Evolutionary conservation across 176 grass and related monocot species (phyloP).

Genomic region (Aechmea fasciata): DNA sequence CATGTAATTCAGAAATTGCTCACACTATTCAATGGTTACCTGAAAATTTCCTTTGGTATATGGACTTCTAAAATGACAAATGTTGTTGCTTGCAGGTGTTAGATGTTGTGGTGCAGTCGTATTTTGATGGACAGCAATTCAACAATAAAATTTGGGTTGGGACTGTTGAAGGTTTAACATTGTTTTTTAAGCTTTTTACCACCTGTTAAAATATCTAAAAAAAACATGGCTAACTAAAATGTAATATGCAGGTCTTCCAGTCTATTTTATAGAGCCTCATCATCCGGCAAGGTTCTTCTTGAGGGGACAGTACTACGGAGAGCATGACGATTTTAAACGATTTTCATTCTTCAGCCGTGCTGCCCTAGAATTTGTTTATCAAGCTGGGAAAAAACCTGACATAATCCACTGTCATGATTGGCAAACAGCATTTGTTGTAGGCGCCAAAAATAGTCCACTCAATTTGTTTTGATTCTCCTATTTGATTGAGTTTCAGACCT

Average conservation of each 20-base stretch:
- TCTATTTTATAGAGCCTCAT: slow-evolving; percentile 92
- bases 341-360: slow-evolving; percentile 88
- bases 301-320: slow-evolving; percentile 83
- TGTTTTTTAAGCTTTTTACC: not conserved
- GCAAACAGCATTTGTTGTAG: slow-evolving; percentile 96
- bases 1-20: slow-evolving; percentile 23
- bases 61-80: slow-evolving; percentile 15
- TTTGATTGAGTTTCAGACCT: slow-evolving; percentile 4
- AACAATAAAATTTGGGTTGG: slow-evolving; percentile 98
- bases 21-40: not conserved
- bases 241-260: slow-evolving; percentile 61
- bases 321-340: slow-evolving; percentile 89
- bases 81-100: slow-evolving; percentile 41
- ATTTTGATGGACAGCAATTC: slow-evolving; percentile 80
- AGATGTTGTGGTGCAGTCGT: slow-evolving; percentile 62
- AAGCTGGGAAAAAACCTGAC: slow-evolving; percentile 74
- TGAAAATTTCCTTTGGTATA: slow-evolving; percentile 3
- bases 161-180: slow-evolving; percentile 59
- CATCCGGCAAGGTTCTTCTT: slow-evolving; percentile 85
- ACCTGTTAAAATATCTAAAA: not conserved
- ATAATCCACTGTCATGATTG: slow-evolving; percentile 99
- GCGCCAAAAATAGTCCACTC: slow-evolving; percentile 15
- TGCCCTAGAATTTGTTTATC: slow-evolving; percentile 73
- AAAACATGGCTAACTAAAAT: slow-evolving; percentile 25
- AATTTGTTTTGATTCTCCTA: slow-evolving; percentile 18